Percentiles rank a stretch among this genome's conserved stretches.
These are phyloP conservation scores for Cutaneotrichosporon curvatum DNA, from an alignment of 1,284 basidiomycete species.

Conservation along the genomic window DNA sequence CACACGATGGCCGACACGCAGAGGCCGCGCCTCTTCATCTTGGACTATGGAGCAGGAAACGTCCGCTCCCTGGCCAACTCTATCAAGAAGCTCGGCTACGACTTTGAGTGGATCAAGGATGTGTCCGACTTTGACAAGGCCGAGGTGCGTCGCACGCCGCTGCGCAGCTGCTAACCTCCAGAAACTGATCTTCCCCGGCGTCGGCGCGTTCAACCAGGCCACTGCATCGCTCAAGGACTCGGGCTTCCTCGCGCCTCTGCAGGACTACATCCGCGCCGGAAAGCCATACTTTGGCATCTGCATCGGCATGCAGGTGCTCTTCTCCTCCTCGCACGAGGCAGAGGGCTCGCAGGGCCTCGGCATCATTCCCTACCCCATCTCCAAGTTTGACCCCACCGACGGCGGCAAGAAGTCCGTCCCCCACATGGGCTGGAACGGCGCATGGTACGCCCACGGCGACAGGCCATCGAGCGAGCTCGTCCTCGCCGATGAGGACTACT, in stretches of 20 bases:
- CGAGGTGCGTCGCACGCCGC: slow-evolving; percentile 59
- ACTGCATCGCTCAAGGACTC: slow-evolving; percentile 66
- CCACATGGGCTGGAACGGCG: slow-evolving; percentile 96
- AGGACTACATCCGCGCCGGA: slow-evolving; percentile 76
- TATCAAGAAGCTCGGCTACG: slow-evolving; percentile 74
- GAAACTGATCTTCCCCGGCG: slow-evolving; percentile 97
- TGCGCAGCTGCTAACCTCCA: slow-evolving; percentile 45
- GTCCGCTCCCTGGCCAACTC: slow-evolving; percentile 86
- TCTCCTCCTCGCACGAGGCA: slow-evolving; percentile 71
- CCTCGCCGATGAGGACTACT: slow-evolving; percentile 58
- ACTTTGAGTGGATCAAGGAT: slow-evolving; percentile 81
- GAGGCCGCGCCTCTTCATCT: slow-evolving; percentile 60
- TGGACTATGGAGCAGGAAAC: slow-evolving; percentile 94
- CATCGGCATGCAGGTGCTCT: slow-evolving; percentile 95
- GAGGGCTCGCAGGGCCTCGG: slow-evolving; percentile 44
- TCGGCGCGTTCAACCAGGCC: slow-evolving; percentile 87
- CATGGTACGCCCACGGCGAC: slow-evolving; percentile 39
- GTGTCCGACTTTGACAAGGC: slow-evolving; percentile 83
- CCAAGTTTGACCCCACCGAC: slow-evolving; percentile 40
- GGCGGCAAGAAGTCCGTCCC: slow-evolving; percentile 71
- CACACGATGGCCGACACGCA: slow-evolving; percentile 6
- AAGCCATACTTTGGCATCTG: slow-evolving; percentile 97
- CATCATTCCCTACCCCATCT: slow-evolving; percentile 46
- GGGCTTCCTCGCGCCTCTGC: slow-evolving; percentile 74
- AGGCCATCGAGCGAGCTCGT: slow-evolving; percentile 42